phyloP scores from a whole-genome alignment of 306 rosid genomes.

The Rubus idaeus region DNA sequence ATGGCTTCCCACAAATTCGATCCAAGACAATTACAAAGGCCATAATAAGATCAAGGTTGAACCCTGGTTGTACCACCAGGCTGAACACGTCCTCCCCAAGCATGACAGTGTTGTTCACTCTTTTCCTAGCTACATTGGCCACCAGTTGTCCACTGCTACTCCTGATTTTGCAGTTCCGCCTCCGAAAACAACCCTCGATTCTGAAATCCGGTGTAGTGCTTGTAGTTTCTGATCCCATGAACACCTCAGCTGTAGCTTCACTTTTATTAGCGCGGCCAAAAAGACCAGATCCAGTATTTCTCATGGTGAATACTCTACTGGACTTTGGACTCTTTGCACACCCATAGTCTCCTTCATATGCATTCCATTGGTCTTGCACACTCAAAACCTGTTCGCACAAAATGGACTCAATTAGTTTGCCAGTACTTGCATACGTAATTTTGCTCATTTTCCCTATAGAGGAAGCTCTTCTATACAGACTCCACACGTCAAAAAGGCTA shows the following conservation, averaged over 20 bases:
- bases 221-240: slow-evolving; percentile 15
- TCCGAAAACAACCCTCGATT: slow-evolving; percentile 45
- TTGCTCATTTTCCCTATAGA: too few relatives aligned
- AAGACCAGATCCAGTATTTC: slow-evolving; percentile 26
- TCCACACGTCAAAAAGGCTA: too few relatives aligned
- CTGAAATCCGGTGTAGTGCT: slow-evolving; percentile 33
- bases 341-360: slow-evolving; percentile 36
- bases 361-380: slow-evolving; percentile 44
- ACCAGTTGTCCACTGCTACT: slow-evolving; percentile 27
- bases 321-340: slow-evolving; percentile 22
- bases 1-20: slow-evolving; percentile 39
- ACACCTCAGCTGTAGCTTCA: slow-evolving; percentile 32
- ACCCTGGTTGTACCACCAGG: slow-evolving; percentile 42
- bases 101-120: slow-evolving; percentile 36
- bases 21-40: slow-evolving; percentile 47
- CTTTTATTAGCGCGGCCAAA: slow-evolving; percentile 17
- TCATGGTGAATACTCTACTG: slow-evolving; percentile 37
- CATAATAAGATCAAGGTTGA: slow-evolving; percentile 38
- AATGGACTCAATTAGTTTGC: background rate
- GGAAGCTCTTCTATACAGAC: too few relatives aligned
- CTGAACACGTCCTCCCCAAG: slow-evolving; percentile 45
- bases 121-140: slow-evolving; percentile 47
- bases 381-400: slow-evolving; percentile 35
- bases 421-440: background rate
- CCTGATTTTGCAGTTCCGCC: slow-evolving; percentile 40